phyloP scores from a whole-genome alignment of 768 basidiomycete species.

The Rhodosporidiobolus sp. region DNA sequence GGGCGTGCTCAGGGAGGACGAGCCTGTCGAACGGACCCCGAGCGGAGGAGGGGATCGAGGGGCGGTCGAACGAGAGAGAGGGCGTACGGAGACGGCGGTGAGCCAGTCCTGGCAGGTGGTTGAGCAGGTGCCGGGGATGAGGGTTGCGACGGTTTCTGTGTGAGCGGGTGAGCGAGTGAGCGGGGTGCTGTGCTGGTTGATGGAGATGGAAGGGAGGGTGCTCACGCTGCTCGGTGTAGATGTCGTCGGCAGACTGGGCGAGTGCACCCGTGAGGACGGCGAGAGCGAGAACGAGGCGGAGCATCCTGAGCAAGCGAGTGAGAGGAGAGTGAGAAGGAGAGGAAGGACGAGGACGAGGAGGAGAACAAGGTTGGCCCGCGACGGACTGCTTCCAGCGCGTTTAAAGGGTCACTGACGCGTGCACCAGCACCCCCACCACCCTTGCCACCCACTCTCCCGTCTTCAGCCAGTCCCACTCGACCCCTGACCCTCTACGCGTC shows the following conservation, averaged over 20 bases:
- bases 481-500: background rate
- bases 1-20: too few relatives aligned
- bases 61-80: too few relatives aligned
- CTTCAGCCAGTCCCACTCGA: background rate
- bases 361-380: background rate
- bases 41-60: background rate
- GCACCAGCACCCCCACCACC: background rate
- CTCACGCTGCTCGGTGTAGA: constrained; percentile 9
- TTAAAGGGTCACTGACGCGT: too few relatives aligned
- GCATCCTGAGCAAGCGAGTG: background rate
- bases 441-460: background rate
- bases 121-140: constrained; percentile 10
- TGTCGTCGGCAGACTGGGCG: constrained; percentile 6
- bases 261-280: background rate
- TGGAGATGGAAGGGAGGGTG: too few relatives aligned
- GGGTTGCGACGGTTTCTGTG: background rate
- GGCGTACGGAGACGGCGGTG: background rate
- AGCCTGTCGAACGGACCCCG: too few relatives aligned
- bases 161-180: too few relatives aligned
- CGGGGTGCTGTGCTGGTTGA: too few relatives aligned
- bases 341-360: too few relatives aligned
- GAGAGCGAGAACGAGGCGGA: background rate
- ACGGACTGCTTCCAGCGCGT: too few relatives aligned
- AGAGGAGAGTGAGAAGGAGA: background rate
- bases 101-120: constrained; percentile 6